These are phyloP conservation scores for Puccinia coronata DNA, from an alignment of 1,284 basidiomycete genomes.

Conservation along the genomic window DNA sequence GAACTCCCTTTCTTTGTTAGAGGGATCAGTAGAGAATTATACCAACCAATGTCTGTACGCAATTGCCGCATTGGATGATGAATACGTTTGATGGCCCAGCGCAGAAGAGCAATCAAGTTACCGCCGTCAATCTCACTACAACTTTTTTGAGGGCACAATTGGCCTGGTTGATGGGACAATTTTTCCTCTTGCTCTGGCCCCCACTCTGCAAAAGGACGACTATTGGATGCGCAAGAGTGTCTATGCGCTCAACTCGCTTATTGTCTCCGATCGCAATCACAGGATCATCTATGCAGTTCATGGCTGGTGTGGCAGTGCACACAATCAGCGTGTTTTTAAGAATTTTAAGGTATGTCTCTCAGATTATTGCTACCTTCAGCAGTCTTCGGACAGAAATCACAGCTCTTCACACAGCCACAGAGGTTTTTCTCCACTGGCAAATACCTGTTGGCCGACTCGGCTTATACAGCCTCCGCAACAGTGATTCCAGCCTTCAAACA, in stretches of 20 bases:
- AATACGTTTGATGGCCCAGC: not conserved
- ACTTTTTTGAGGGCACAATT: not conserved
- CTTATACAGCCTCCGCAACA: not conserved
- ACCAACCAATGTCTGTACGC: constrained; percentile 6
- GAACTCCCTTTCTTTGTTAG: not conserved
- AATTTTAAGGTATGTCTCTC: not conserved
- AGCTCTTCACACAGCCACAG: not conserved
- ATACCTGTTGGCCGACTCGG: constrained; percentile 33
- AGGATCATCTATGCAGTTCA: constrained; percentile 14
- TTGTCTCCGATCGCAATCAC: not conserved
- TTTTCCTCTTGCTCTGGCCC: not conserved
- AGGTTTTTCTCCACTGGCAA: not conserved
- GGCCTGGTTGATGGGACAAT: constrained; percentile 13
- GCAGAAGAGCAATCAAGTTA: too few species aligned
- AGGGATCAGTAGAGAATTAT: not conserved
- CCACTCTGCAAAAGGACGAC: not conserved
- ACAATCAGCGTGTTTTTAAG: not conserved
- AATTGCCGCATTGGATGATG: not conserved
- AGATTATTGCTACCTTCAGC: not conserved
- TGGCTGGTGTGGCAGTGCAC: constrained; percentile 23
- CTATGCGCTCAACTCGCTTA: constrained; percentile 5
- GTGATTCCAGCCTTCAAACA: constrained; percentile 19
- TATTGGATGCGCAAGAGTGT: not conserved
- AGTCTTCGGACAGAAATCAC: too few species aligned
- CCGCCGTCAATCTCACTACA: not conserved